Conservation (phyloP, 179 eudicot species). For the Beta lomatogona region DNA sequence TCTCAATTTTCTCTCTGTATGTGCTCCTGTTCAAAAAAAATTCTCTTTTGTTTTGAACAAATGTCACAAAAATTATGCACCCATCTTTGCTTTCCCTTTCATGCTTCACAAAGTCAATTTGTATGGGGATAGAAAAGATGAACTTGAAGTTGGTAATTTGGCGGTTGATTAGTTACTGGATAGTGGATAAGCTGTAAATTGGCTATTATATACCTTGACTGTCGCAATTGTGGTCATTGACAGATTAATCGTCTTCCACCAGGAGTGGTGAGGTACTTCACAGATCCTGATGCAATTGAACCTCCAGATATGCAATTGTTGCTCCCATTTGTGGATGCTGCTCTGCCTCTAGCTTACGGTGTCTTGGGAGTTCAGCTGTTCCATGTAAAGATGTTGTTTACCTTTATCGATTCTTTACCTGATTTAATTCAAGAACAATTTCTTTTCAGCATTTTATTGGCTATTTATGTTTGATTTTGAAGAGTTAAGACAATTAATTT, state of each 20-base stretch:
- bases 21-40: conserved; percentile 4
- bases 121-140: not conserved
- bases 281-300: conserved; percentile 91
- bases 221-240: conserved; percentile 24
- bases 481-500: not conserved
- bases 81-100: conserved; percentile 11
- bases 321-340: conserved; percentile 89
- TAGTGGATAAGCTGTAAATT: not conserved
- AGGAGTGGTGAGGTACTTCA: conserved; percentile 91
- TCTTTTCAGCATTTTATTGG: not conserved
- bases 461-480: not conserved
- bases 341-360: conserved; percentile 92
- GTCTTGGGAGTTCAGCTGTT: conserved; percentile 91
- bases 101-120: not conserved
- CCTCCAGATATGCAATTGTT: conserved; percentile 96
- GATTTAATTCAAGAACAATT: conserved; percentile 4
- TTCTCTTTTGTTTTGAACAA: not conserved
- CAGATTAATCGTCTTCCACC: conserved; percentile 97
- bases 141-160: not conserved
- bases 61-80: not conserved
- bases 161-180: not conserved
- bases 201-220: not conserved
- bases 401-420: not conserved
- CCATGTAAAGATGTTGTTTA: conserved; percentile 57
- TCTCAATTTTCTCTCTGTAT: not conserved